Evolutionary conservation across 2,329 filamentous ascomycete species (phyloP).

Genomic region (Lachnellula suecica): DNA sequence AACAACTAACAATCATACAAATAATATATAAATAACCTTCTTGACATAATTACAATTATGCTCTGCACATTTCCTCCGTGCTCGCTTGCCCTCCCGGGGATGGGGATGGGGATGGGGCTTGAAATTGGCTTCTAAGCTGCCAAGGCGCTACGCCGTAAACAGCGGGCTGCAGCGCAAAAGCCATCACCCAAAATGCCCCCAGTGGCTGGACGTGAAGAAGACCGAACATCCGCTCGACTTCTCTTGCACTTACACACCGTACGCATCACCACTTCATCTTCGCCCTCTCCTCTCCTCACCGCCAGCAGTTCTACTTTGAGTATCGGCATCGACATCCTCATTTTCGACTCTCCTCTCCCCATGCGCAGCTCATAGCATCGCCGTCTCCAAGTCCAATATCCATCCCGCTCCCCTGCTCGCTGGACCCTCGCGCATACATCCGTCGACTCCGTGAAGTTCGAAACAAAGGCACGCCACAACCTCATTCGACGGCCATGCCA

Average conservation of each 20-base stretch:
- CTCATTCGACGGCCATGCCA: slow-evolving; percentile 17
- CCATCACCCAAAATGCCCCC: not conserved
- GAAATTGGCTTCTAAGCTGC: slow-evolving; percentile 1
- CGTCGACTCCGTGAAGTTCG: slow-evolving; percentile 7
- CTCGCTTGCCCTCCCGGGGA: not conserved
- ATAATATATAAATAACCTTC: not conserved
- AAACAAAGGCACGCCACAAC: slow-evolving; percentile 7
- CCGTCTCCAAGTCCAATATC: slow-evolving; percentile 13
- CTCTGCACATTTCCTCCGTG: not conserved
- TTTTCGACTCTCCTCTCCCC: slow-evolving; percentile 28
- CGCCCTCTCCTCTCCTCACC: slow-evolving; percentile 1
- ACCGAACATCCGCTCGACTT: not conserved
- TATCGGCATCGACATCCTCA: slow-evolving; percentile 1
- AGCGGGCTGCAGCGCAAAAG: not conserved
- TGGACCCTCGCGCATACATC: slow-evolving; percentile 5
- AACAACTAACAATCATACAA: not conserved
- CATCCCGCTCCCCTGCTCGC: slow-evolving; percentile 12
- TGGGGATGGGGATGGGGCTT: not conserved
- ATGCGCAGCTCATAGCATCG: slow-evolving; percentile 31
- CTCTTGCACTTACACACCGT: not conserved
- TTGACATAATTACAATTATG: not conserved
- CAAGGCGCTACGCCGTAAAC: not conserved
- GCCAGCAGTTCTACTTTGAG: not conserved
- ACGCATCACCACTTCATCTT: slow-evolving; percentile 6
- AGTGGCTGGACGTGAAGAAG: no score